Conservation (phyloP, 441 rosid species). For the Gossypium davidsonii region DNA sequence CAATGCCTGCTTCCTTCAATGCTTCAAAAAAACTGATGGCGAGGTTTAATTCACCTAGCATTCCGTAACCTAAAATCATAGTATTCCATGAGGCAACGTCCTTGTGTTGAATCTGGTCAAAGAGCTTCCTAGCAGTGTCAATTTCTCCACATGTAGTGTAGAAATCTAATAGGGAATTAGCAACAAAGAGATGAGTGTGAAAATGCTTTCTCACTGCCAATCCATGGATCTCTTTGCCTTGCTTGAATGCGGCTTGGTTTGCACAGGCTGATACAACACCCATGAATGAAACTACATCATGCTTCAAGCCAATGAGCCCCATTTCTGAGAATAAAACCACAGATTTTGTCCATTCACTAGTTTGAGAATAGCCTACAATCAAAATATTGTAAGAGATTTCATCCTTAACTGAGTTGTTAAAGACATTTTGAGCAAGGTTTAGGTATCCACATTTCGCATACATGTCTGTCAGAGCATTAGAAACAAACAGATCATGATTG, state of each 20-base stretch:
- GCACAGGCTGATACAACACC: slow-evolving; percentile 54
- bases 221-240: slow-evolving; percentile 56
- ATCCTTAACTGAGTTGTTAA: slow-evolving; percentile 36
- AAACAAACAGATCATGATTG: slow-evolving; percentile 34
- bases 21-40: slow-evolving; percentile 30
- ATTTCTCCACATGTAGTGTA: slow-evolving; percentile 48
- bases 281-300: slow-evolving; percentile 40
- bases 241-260: slow-evolving; percentile 38
- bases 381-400: slow-evolving; percentile 52
- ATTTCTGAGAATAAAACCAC: slow-evolving; percentile 42
- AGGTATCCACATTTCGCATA: slow-evolving; percentile 52
- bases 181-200: slow-evolving; percentile 40
- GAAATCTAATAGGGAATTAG: slow-evolving; percentile 51
- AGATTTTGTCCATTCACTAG: slow-evolving; percentile 41
- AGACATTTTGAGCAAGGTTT: slow-evolving; percentile 36
- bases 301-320: slow-evolving; percentile 33
- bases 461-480: slow-evolving; percentile 58
- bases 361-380: slow-evolving; percentile 41
- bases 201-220: slow-evolving; percentile 30
- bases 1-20: slow-evolving; percentile 26
- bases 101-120: slow-evolving; percentile 30
- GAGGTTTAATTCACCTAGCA: slow-evolving; percentile 31
- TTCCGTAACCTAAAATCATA: slow-evolving; percentile 52
- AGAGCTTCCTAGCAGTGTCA: slow-evolving; percentile 35
- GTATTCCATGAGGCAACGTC: slow-evolving; percentile 58